Base-by-base conservation (phyloP, 2,329 filamentous ascomycete species). In the Cercospora sojina region DNA sequence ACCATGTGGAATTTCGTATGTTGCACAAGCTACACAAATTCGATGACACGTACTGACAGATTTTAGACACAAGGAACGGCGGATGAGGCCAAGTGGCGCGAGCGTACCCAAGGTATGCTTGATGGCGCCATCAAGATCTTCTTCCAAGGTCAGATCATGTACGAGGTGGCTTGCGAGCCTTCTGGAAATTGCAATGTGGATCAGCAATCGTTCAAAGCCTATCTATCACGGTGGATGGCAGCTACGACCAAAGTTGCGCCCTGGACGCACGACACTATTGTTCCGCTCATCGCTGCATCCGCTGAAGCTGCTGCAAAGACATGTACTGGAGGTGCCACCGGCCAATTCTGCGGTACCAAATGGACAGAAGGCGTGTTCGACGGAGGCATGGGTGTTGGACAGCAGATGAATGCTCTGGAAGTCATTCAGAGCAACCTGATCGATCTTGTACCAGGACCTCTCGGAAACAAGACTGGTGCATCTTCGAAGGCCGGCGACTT, bases 391-490 rank as follows among this genome's bases (percentile, higher is more conserved):
- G 85, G 86, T 7, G 84, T 86, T 1, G 85, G 85, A 2, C 83
- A 87, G 74, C 83, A 86, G 76, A 86, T 88, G 84, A 82, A 81
- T 58, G 85, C 84, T 0, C 78, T 88, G 6, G 84, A 83, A 57
- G 80, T 83, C 57, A 81, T 87, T 60, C 76, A 80, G 64, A 80
- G 79, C 38, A 76, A 81, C 58, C 75, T 79, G 27, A 78, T 83
- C 9, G 69, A 77, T 12, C 65, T 72, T 8, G 77, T 81, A 0
- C 68, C 73, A 4, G 78, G 79, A 7, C 77, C 81, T 13, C 77
- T 86, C 3, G 83, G 81, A 12, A 82, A 83, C 65, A 71, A 73
- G 0, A 85, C 81, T 13, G 86, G 86, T 59, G 85, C 85, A 32
- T 71, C 67, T n/a, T 70, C 67, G 0, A 59, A 60, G n/a, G 70